Evolutionary conservation across 768 basidiomycete genomes (phyloP).

Genomic region (Lentinula sp.): DNA sequence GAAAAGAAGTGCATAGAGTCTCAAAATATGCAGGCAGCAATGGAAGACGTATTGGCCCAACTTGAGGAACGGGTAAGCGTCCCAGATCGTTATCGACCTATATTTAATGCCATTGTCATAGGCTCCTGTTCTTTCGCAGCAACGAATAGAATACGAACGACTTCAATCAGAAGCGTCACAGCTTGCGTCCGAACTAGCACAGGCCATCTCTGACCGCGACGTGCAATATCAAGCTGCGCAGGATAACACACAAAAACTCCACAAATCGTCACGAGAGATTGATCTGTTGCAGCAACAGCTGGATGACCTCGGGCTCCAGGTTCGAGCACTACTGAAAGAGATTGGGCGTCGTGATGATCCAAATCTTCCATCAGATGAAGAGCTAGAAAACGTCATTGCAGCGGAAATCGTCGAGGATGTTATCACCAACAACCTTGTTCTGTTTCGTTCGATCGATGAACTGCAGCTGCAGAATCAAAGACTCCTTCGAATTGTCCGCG

Average conservation of each 20-base stretch:
- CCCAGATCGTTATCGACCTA: background rate
- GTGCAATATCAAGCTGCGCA: conserved; percentile 44
- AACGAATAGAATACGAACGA: conserved; percentile 84
- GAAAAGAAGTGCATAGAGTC: conserved; percentile 76
- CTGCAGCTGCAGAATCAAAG: conserved; percentile 94
- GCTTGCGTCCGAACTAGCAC: conserved; percentile 73
- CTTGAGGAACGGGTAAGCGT: conserved; percentile 80
- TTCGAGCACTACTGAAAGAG: conserved; percentile 74
- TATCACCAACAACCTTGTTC: conserved; percentile 84
- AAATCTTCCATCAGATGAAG: conserved; percentile 67
- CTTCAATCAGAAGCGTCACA: conserved; percentile 74
- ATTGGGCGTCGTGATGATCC: conserved; percentile 81
- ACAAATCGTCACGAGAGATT: conserved; percentile 54
- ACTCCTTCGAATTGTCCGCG: conserved; percentile 75
- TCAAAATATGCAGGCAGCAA: conserved; percentile 75
- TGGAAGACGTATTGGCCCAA: conserved; percentile 77
- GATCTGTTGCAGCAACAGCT: conserved; percentile 71
- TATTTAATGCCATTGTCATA: conserved; percentile 20
- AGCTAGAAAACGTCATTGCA: conserved; percentile 36
- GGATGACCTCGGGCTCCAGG: conserved; percentile 77
- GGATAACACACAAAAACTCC: conserved; percentile 59
- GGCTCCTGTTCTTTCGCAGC: conserved; percentile 89
- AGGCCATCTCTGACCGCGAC: conserved; percentile 74
- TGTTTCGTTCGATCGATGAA: conserved; percentile 72
- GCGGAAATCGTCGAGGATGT: conserved; percentile 65